A percentile compares a stretch with the other conserved stretches of the same genome.
These are phyloP conservation scores for Ceratobasidium sp. DNA, from an alignment of 1,284 basidiomycete species.

Conservation along the genomic window DNA sequence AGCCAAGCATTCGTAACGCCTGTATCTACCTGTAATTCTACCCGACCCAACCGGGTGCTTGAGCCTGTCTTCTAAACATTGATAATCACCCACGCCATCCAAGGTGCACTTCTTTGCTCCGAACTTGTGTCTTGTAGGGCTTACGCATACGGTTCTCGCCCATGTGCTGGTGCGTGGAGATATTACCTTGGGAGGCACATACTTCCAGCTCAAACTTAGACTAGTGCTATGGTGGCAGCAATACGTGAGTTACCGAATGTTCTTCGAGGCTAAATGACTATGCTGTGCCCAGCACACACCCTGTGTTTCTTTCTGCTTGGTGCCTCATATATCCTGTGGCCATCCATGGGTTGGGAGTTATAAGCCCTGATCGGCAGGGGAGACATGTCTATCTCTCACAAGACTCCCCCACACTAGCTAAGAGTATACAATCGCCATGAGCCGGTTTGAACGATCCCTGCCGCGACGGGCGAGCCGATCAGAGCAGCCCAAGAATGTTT, in stretches of 20 bases:
- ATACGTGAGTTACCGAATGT: too few relatives aligned
- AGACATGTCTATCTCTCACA: too few relatives aligned
- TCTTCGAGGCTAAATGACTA: too few relatives aligned
- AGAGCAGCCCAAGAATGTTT: neutral
- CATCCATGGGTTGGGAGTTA: too few relatives aligned
- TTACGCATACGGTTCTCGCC: neutral
- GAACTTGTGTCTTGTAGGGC: neutral
- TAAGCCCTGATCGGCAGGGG: too few relatives aligned
- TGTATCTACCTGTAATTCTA: constrained; percentile 6
- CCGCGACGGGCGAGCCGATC: constrained; percentile 1
- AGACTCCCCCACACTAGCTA: neutral
- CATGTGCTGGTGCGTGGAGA: constrained; percentile 26
- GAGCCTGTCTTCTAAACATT: neutral
- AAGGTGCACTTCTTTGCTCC: neutral
- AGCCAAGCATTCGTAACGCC: constrained; percentile 29
- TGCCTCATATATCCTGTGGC: too few relatives aligned
- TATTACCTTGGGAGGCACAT: too few relatives aligned
- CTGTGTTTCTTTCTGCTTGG: too few relatives aligned
- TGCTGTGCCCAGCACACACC: too few relatives aligned
- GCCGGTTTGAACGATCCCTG: neutral
- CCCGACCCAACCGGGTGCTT: constrained; percentile 1
- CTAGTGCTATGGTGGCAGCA: too few relatives aligned
- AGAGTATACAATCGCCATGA: constrained; percentile 10
- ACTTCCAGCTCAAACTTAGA: too few relatives aligned
- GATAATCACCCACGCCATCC: constrained; percentile 19